These are phyloP conservation scores for Fraxinus ornus DNA, from an alignment of 305 asterid genomes.

Conservation along the genomic window DNA sequence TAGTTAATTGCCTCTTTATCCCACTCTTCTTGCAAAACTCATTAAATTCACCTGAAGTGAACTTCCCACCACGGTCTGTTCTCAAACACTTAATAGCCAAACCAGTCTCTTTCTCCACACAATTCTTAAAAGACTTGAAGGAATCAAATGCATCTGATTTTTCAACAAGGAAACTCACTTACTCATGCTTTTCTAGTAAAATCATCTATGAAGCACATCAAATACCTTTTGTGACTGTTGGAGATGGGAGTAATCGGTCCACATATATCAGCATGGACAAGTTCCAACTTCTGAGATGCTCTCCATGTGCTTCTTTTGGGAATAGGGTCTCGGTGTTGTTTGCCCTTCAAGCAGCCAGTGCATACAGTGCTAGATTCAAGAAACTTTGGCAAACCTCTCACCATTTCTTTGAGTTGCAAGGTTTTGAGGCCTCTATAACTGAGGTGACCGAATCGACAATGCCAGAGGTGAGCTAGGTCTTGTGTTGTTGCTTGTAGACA, in stretches of 20 bases:
- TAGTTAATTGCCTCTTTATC: neutral
- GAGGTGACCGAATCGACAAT: neutral
- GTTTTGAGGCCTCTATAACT: neutral
- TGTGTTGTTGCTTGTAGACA: neutral
- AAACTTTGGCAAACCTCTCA: neutral
- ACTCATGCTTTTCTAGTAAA: neutral
- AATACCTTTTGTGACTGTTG: neutral
- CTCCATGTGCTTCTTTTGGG: neutral
- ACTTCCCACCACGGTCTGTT: neutral
- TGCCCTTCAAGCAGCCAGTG: neutral
- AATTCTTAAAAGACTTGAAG: neutral
- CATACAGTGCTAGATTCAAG: neutral
- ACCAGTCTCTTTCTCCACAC: neutral
- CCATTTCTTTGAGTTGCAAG: neutral
- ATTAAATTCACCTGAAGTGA: neutral
- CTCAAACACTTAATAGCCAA: neutral
- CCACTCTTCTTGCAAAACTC: neutral
- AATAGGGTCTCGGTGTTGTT: neutral
- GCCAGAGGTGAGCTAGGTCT: neutral
- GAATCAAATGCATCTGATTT: neutral
- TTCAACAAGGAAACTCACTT: neutral
- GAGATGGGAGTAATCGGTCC: neutral
- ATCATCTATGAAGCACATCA: neutral
- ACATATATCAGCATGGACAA: neutral
- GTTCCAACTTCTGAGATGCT: neutral